phyloP scores from a whole-genome alignment of 1,284 basidiomycete species.

The Volvariella surrecta region DNA sequence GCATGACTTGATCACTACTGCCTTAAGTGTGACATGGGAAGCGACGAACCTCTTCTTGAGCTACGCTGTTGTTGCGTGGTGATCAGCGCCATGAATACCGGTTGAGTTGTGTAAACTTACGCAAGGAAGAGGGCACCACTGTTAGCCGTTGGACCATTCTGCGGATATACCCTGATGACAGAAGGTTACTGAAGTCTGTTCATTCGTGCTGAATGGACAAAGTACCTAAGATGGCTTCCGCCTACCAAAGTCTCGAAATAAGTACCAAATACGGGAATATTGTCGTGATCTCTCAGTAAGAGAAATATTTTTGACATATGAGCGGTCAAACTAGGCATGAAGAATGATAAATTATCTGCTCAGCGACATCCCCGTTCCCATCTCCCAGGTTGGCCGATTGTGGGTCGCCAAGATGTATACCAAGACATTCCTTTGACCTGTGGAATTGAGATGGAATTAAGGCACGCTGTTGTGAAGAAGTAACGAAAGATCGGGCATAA shows the following conservation, averaged over 20 bases:
- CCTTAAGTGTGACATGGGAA: background rate
- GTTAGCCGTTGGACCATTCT: constrained; percentile 47
- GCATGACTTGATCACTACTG: background rate
- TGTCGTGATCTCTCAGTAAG: constrained; percentile 55
- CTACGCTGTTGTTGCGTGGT: background rate
- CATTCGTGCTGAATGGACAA: background rate
- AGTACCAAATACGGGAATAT: constrained; percentile 37
- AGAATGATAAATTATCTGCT: too few species aligned
- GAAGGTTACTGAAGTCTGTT: background rate
- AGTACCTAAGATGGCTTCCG: constrained; percentile 57
- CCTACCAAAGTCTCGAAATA: constrained; percentile 56
- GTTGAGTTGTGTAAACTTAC: constrained; percentile 25
- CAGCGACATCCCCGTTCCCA: constrained; percentile 43
- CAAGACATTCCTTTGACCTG: constrained; percentile 63
- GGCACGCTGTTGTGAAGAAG: constrained; percentile 1
- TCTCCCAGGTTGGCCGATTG: constrained; percentile 60
- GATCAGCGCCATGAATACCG: background rate
- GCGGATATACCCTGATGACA: constrained; percentile 39
- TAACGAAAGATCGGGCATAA: constrained; percentile 45
- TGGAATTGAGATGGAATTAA: background rate
- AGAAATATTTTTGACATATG: constrained; percentile 10
- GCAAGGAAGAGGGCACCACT: constrained; percentile 59
- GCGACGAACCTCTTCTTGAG: too few species aligned
- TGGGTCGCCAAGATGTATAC: constrained; percentile 48
- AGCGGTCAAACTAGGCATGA: too few species aligned